Base-by-base conservation (phyloP, 2,329 filamentous ascomycete species). In the Calonectria pseudoturangicola region DNA sequence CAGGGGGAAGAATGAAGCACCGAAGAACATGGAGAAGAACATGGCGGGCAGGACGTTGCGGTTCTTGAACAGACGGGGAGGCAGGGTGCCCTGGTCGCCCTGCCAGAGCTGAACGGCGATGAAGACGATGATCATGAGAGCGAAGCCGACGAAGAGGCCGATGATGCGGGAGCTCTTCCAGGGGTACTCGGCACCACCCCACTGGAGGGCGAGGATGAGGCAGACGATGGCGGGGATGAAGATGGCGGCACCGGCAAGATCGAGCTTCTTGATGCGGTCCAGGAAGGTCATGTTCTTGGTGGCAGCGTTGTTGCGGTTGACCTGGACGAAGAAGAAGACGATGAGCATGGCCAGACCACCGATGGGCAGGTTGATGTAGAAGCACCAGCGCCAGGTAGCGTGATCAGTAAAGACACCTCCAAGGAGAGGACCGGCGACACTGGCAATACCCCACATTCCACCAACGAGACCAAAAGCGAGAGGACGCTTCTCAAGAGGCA, bases 381-480 rank as follows among this genome's bases (percentile, higher is more conserved):
- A 89, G 75, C 88, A 89, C 88, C 88, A 89, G 30, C 88, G 82
- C 88, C 88, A 90, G 10, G 86, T 87, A 3, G 84, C 81, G 27
- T 86, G 82, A 33, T 89, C 85, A 2, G 88, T 87, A 47, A 90
- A 88, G 8, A 80, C 87, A 25, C 88, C 88, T 7, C 88, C 88
- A 6, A 89, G 81, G 16, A 90, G 79, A 9, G 88, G 88, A 0
- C 88, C 88, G 3, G 86, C 85, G 8, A 89, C 87, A 33, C 83
- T 85, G 50, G 89, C 89, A 63, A 92, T 85, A 18, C 89, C 90
- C 81, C 88, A 91, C 84, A 91, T 89, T 63, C 85, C 88, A 13
- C 88, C 88, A 48, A 91, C 85, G 48, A 91, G 79, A 30, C 89
- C 89, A 67, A 89, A 89, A 28, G 88, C 89, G 36, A 89, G 81